These are phyloP conservation scores for Monosporascus cannonballus DNA, from an alignment of 2,329 filamentous ascomycete genomes.

Conservation along the genomic window DNA sequence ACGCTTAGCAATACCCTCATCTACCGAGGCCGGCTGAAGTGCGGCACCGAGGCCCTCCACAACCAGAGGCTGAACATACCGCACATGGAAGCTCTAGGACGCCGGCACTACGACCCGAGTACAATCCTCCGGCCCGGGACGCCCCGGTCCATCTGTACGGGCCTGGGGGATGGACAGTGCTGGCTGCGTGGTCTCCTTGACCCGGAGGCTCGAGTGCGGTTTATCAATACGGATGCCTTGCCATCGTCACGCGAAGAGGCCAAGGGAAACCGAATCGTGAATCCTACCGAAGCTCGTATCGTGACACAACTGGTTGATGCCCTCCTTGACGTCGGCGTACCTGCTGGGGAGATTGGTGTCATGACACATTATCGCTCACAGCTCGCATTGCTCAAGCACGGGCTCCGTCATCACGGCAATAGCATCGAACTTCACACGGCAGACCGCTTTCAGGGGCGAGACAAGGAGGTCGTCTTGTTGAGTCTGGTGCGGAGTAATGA, in stretches of 20 bases:
- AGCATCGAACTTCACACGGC: conserved; percentile 93
- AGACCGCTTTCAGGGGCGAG: conserved; percentile 91
- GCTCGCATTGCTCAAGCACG: conserved; percentile 72
- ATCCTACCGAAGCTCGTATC: conserved; percentile 73
- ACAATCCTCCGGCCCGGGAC: conserved; percentile 35
- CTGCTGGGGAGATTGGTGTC: conserved; percentile 74
- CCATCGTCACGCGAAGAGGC: conserved; percentile 62
- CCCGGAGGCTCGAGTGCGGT: conserved; percentile 68
- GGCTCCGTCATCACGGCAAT: conserved; percentile 50
- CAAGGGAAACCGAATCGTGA: conserved; percentile 81
- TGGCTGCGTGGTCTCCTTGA: conserved; percentile 71
- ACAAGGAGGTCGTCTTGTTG: conserved; percentile 88
- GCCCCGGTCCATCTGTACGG: conserved; percentile 50
- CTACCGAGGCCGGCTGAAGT: conserved; percentile 85
- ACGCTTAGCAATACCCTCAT: conserved; percentile 86
- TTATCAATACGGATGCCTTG: conserved; percentile 83
- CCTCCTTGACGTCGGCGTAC: conserved; percentile 69
- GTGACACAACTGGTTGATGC: conserved; percentile 75
- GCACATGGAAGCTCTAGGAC: conserved; percentile 52
- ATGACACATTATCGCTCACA: conserved; percentile 97
- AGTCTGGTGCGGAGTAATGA: conserved; percentile 86
- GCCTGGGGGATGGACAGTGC: conserved; percentile 47
- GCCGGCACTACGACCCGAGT: conserved; percentile 51
- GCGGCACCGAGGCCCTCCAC: conserved; percentile 73
- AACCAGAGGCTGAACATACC: conserved; percentile 62